phyloP scores from a whole-genome alignment of 345 rosid species.

The Luvunga scandens region DNA sequence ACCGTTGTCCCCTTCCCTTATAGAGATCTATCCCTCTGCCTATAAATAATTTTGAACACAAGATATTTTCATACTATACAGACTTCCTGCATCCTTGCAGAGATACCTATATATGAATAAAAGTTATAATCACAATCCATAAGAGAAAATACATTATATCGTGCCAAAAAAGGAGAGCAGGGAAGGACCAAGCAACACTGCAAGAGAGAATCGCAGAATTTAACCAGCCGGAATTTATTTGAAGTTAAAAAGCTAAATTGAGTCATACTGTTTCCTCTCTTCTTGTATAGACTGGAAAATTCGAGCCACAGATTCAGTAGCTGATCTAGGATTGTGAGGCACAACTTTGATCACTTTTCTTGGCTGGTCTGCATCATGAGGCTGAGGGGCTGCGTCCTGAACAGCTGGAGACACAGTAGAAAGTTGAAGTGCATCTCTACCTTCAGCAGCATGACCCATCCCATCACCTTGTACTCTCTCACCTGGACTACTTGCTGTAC shows the following conservation, averaged over 20 bases:
- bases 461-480: constrained; percentile 25
- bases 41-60: not conserved
- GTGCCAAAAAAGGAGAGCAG: not conserved
- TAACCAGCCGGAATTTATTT: not conserved
- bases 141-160: not conserved
- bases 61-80: constrained; percentile 14
- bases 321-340: constrained; percentile 74
- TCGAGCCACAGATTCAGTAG: constrained; percentile 81
- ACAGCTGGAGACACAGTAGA: constrained; percentile 22
- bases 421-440: constrained; percentile 29
- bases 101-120: not conserved
- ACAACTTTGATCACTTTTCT: constrained; percentile 74
- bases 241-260: constrained; percentile 19
- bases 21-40: not conserved
- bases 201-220: not conserved
- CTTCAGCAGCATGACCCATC: constrained; percentile 20
- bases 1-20: not conserved
- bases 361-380: constrained; percentile 29
- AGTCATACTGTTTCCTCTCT: constrained; percentile 57
- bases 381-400: constrained; percentile 16
- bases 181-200: constrained; percentile 8
- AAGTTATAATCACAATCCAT: constrained; percentile 4
- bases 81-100: constrained; percentile 3
- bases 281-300: constrained; percentile 88
- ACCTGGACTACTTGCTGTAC: constrained; percentile 50